Evolutionary conservation across 495 filamentous ascomycete genomes (phyloP), one percentile per base, ranked within the genome.

Genomic region (Penicillium tannophilum): DNA sequence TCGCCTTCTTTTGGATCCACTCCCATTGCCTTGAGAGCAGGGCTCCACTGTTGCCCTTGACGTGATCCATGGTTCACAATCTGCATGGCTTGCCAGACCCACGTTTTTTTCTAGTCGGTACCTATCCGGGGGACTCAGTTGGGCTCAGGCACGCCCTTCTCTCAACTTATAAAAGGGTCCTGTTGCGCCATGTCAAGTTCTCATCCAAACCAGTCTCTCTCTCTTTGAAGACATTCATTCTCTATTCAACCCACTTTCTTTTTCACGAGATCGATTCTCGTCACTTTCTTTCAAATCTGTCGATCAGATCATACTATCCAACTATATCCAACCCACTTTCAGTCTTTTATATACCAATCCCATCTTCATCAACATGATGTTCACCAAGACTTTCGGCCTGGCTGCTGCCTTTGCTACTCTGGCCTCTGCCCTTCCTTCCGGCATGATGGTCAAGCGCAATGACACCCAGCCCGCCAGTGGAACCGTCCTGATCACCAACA

Each of bases 321-420:
- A 60, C 54, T 58, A 56, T 58, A 60, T 48, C 51, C 26, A 54
- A 42, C 33, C 53, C 52, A 53, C 51, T 58, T 63, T 35, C 46
- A 58, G 49, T 60, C 58, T 64, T 23, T 41, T 55, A 55, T 35
- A 36, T 52, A 19, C 52, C 59, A 52, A 49, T 43, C 43, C 56
- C 42, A 56, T 19, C 60, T 73, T 36, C 33, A 36, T 36, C 73
- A 80, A 73, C 66, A 80, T 76, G 75, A 69, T 79, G 66, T 79
- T 80, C 75, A 67, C 69, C 66, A 78, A 78, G 70, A 63, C 71
- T 58, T 54, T 79, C 63, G 67, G 70, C 62, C 52, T 75, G 52
- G 65, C 70, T 49, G 71, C 76, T 62, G 65, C 66, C 59, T 68
- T 77, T 52, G 68, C 72, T 46, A 58, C 72, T 62, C 61, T 78